Evolutionary conservation across 148 eudicot species (phyloP).

Genomic region (Oxyria digyna): DNA sequence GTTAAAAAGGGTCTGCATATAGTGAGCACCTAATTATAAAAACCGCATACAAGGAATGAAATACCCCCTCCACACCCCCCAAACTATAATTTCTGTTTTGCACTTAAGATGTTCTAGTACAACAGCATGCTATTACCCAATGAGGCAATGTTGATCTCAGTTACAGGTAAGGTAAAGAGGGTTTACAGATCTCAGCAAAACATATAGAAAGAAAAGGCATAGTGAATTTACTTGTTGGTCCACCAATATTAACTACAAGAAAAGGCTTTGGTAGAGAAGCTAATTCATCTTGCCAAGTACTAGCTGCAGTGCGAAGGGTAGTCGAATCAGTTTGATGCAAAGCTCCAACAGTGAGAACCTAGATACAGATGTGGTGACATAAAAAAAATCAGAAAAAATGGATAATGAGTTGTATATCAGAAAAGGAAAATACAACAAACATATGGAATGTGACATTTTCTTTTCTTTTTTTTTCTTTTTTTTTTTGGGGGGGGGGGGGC

Average conservation of each 20-base stretch:
- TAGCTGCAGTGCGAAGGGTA: constrained; percentile 70
- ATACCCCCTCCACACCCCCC: not conserved
- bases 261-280: constrained; percentile 73
- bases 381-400: not conserved
- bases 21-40: not conserved
- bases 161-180: not conserved
- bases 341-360: constrained; percentile 93
- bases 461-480: too few species aligned
- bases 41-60: not conserved
- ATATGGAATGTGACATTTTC: not conserved
- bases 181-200: not conserved
- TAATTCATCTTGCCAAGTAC: constrained; percentile 88
- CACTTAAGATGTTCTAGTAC: not conserved
- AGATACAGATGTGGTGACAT: constrained; percentile 12
- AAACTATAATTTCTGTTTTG: not conserved
- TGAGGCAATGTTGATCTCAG: not conserved
- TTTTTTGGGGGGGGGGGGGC: too few species aligned
- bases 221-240: constrained; percentile 64
- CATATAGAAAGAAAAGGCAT: not conserved
- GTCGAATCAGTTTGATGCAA: constrained; percentile 83
- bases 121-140: not conserved
- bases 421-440: not conserved
- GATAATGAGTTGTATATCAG: not conserved
- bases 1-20: not conserved
- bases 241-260: constrained; percentile 91